A percentile compares a stretch with the other conserved stretches of the same genome.
phyloP scores from a whole-genome alignment of 2,329 filamentous ascomycete species.

The Sclerotinia glacialis region DNA sequence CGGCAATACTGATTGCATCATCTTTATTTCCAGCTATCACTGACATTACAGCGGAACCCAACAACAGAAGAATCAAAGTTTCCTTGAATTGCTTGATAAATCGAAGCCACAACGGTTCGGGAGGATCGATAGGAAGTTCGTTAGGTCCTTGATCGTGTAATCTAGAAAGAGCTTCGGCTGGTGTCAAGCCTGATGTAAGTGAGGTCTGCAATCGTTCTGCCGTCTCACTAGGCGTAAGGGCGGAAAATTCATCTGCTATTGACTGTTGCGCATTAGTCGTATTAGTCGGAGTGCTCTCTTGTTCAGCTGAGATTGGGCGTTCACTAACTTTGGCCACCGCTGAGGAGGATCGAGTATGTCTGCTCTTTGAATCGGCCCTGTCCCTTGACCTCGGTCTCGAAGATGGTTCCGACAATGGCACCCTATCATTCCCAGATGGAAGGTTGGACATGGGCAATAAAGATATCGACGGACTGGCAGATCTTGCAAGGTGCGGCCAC shows the following conservation, averaged over 20 bases:
- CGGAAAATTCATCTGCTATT: slow-evolving; percentile 57
- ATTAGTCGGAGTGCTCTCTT: slow-evolving; percentile 18
- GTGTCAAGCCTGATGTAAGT: slow-evolving; percentile 75
- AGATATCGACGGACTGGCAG: slow-evolving; percentile 34
- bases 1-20: slow-evolving; percentile 91
- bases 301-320: slow-evolving; percentile 22
- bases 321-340: slow-evolving; percentile 38
- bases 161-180: slow-evolving; percentile 75
- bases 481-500: slow-evolving; percentile 37
- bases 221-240: slow-evolving; percentile 74
- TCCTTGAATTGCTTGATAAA: slow-evolving; percentile 98
- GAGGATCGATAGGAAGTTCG: slow-evolving; percentile 89
- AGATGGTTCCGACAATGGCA: slow-evolving; percentile 30
- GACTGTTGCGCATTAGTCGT: slow-evolving; percentile 32
- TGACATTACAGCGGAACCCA: slow-evolving; percentile 84
- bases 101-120: slow-evolving; percentile 90
- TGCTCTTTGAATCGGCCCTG: slow-evolving; percentile 32
- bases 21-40: slow-evolving; percentile 90
- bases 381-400: slow-evolving; percentile 32
- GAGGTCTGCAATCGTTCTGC: slow-evolving; percentile 78
- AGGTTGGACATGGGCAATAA: slow-evolving; percentile 37
- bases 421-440: slow-evolving; percentile 29
- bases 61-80: slow-evolving; percentile 85
- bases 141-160: slow-evolving; percentile 82
- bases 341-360: slow-evolving; percentile 37